Base-by-base conservation (phyloP, 2,329 filamentous ascomycete genomes). In the Colletotrichum zoysiae region DNA sequence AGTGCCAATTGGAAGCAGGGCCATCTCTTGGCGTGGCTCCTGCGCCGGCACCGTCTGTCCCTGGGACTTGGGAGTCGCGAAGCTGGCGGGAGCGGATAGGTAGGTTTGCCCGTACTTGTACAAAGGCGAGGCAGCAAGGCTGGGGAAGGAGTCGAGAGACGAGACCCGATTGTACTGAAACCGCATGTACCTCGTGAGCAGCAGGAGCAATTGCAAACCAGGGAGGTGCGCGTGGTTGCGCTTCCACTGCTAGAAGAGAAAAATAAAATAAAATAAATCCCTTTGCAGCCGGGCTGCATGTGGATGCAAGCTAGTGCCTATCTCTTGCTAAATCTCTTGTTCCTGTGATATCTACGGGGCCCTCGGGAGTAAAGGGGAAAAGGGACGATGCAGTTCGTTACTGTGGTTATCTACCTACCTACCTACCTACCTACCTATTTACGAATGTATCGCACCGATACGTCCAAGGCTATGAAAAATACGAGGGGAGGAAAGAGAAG, bases 221-320 rank as follows among this genome's bases (percentile, higher is more conserved):
- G 40, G 40, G 30, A 50, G 40, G 50, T 30, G 57, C 46, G 30
- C 53, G 46, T 66, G 44, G 26, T 67, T 60, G 48, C 53, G 57
- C 40, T 67, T 61, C 63, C 42, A 63, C 48, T 70, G 35, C 58
- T 44, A 59, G 44, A 40, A 40, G 38, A 14, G 7, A 38, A 38
- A 11, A 2, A 4, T 1, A 11, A 11, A 11, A 11, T 12, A 40
- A 11, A 50, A 51, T n/a, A 30, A 30, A 50, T 53, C 46, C 58
- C 51, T 63, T 71, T n/a, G 20, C 46, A 26, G 59, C 14, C 48
- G 11, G 55, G 68, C 35, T 71, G 68, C 68, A 71, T 58, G 58
- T 40, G 65, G 40, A 65, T 59, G 57, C 46, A 58, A 44, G 44
- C 57, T 62, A 62, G 33, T 16, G 62, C 62, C 30, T 71, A 44